These are phyloP conservation scores for Ophiorrhiza pumila DNA, from an alignment of 257 asterid genomes.

Conservation along the genomic window DNA sequence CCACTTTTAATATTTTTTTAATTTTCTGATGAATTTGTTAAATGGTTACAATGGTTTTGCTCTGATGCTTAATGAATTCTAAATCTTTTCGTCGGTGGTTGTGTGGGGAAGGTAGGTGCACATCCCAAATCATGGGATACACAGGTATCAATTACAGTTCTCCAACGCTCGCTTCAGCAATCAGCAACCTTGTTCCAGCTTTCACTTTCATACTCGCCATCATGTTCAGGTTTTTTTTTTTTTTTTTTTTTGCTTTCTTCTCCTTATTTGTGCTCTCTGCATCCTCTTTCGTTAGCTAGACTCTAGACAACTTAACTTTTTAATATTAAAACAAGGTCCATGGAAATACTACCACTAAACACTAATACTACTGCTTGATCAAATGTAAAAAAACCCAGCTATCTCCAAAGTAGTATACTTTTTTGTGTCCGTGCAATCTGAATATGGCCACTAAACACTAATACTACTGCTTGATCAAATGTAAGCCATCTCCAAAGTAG, in stretches of 20 bases:
- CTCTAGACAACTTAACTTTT: no score
- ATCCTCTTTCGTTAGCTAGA: no score
- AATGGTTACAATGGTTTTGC: not conserved
- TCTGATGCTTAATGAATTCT: not conserved
- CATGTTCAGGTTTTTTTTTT: constrained; percentile 33
- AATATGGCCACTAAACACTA: no score
- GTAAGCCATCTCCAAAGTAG: no score
- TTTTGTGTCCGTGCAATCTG: no score
- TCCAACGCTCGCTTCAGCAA: constrained; percentile 74
- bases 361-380: no score
- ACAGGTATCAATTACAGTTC: constrained; percentile 66
- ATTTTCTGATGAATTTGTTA: not conserved
- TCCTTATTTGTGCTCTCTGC: not conserved
- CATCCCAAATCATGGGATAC: constrained; percentile 30
- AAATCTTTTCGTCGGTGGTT: not conserved
- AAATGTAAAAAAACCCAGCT: no score
- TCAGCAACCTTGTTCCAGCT: constrained; percentile 74
- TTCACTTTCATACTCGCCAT: constrained; percentile 52
- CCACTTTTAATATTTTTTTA: not conserved
- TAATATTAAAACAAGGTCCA: no score
- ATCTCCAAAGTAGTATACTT: no score
- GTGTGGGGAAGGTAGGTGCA: constrained; percentile 17
- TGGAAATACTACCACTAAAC: no score
- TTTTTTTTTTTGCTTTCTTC: not conserved
- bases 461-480: no score